Base-by-base conservation (phyloP, 345 rosid genomes). In the Arabis hirsuta region DNA sequence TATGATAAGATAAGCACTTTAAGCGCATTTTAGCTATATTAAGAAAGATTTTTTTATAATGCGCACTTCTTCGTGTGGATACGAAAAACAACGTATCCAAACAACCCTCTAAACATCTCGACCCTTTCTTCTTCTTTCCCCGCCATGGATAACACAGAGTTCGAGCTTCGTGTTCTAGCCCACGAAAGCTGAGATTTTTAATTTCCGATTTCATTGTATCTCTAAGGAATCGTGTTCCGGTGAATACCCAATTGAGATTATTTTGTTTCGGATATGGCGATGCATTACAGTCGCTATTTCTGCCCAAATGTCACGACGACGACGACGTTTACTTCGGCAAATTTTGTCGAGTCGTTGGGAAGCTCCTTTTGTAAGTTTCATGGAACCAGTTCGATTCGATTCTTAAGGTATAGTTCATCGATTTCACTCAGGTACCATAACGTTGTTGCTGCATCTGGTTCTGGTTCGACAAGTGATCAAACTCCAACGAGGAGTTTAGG, bases 211-310 rank as follows among this genome's bases (percentile, higher is more conserved):
- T n/a, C n/a, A n/a, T n/a, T n/a, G n/a, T n/a, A n/a, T n/a, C n/a
- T n/a, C n/a, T n/a, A n/a, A n/a, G n/a, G n/a, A n/a, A n/a, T n/a
- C n/a, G n/a, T n/a, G n/a, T n/a, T n/a, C n/a, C n/a, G n/a, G n/a
- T n/a, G n/a, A n/a, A 41, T 39, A 71, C 60, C 47, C 59, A 61
- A 3, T 19, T 53, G 41, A 55, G 56, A 14, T 47, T 34, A 10
- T 13, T 16, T 48, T 22, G 8, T 48, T 5, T 32, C n/a, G 14
- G 62, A 65, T 36, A 89, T 85, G 92, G 82, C 92, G 74, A 52
- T 88, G 12, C 71, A 71, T 14, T 86, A 93, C 11, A 79, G 60
- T 79, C 84, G 82, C 75, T 91, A 85, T 65, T 76, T 90, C 20
- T 79, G 73, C 12, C 85, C 93, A 32, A 16, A 62, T 39, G 32